Percentiles rank a stretch among this genome's conserved stretches.
phyloP scores from a whole-genome alignment of 2,329 filamentous ascomycete genomes.

The Trichoderma citrinoviride region DNA sequence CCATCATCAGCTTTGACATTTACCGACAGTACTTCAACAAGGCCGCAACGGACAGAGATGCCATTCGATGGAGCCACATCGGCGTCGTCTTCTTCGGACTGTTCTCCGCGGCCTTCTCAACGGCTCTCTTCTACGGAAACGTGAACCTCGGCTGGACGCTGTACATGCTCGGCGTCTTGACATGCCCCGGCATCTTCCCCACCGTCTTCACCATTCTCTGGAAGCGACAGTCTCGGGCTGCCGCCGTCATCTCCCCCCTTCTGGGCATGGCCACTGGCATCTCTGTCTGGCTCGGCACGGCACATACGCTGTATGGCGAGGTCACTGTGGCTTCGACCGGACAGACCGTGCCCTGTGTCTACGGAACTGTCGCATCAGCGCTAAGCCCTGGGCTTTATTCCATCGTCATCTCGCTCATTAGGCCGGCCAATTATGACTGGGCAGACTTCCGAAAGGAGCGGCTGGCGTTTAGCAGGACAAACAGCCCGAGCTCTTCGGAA shows the following conservation, averaged over 20 bases:
- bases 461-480: slow-evolving; percentile 36
- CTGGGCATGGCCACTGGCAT: slow-evolving; percentile 51
- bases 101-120: slow-evolving; percentile 51
- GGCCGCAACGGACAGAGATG: slow-evolving; percentile 44
- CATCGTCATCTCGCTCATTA: slow-evolving; percentile 45
- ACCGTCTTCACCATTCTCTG: slow-evolving; percentile 54
- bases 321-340: slow-evolving; percentile 50
- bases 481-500: not conserved
- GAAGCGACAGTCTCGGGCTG: slow-evolving; percentile 47
- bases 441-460: slow-evolving; percentile 41
- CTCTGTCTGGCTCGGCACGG: slow-evolving; percentile 51
- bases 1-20: slow-evolving; percentile 54
- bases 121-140: slow-evolving; percentile 52
- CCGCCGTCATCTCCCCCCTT: slow-evolving; percentile 50
- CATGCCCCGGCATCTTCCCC: slow-evolving; percentile 53
- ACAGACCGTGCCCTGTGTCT: slow-evolving; percentile 49
- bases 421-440: slow-evolving; percentile 43
- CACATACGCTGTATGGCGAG: slow-evolving; percentile 45
- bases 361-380: slow-evolving; percentile 50
- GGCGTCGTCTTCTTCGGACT: slow-evolving; percentile 52
- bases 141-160: slow-evolving; percentile 54
- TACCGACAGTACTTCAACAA: slow-evolving; percentile 51
- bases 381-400: slow-evolving; percentile 45
- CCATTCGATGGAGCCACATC: slow-evolving; percentile 52
- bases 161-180: slow-evolving; percentile 54